Evolutionary conservation across 805 yeast species (phyloP), one percentile per base, ranked within the genome.

Genomic region (Saturnispora diversa): DNA sequence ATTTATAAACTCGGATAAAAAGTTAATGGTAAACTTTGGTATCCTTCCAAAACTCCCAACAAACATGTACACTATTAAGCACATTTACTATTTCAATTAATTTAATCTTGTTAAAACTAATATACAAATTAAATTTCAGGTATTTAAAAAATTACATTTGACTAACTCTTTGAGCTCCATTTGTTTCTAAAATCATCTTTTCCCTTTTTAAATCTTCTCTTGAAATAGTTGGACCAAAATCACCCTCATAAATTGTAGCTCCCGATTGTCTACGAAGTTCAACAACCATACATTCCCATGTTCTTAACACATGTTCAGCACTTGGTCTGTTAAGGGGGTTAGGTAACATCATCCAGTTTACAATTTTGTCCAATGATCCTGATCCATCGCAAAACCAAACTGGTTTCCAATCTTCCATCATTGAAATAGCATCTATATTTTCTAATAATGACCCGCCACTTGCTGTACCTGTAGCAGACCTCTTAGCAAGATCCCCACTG

Each of bases 231-330:
- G 97, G 95, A 0, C 97, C 98, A 58, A 73, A 87, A 50, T 92
- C 97, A 15, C 97, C 97, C 63, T 90, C 98, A 53, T 80, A 92
- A 47, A 92, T 83, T 2, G 88, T 82, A 3, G 97, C 96, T 4
- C 97, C 96, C 5, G 95, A 84, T 56, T 82, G 83, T 39, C 96
- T 70, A 45, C 90, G 71, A 40, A 70, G 62, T 48, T 88, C 95
- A 29, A 92, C 88, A 44, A 79, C 72, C 34, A 72, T 69, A 46
- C 92, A 77, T 58, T 92, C 97, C 35, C 72, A 74, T 48, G 79
- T 69, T 40, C 68, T 71, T 42, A 92, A 62, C n/a, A 92, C 68
- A 45, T 77, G 74, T 21, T 65, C 70, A 0, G 94, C 90, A 5
- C 80, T 75, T n/a, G 96, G 95, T 47, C 98, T 68, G 39, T 73